Base-by-base conservation (phyloP, 352 stramenopile species). In the Globisporangium cylindrosporum region DNA sequence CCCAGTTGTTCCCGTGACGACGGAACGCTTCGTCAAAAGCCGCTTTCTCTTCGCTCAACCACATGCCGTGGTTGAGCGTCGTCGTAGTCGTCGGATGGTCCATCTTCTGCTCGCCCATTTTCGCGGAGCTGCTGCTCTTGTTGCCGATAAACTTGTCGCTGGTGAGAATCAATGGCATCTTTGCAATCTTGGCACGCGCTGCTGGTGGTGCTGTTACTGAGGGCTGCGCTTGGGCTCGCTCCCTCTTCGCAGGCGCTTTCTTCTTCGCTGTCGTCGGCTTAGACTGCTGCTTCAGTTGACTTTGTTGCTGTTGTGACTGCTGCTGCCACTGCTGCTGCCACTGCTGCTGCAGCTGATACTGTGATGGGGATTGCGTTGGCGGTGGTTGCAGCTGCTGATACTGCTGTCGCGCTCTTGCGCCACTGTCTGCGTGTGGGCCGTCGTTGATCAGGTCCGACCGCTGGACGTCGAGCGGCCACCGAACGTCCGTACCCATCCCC, bases 21-120 rank as follows among this genome's bases (percentile, higher is more conserved):
- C 38, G 9, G 29, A 38, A 20, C 29, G 27, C 46, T 6, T 46
- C 9, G 7, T 41, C 20, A n/a, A 59, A 66, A 51, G 29, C n/a
- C 22, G 48, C 61, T 34, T 66, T 66, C 48, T 66, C 61, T 1
- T 14, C 61, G 0, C 29, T 51, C 0, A n/a, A 38, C 61, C 61
- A 66, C 55, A 41, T 43, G 2, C 29, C 27, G 7, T n/a, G 25
- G 15, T 48, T 61, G 7, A 8, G 43, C 3, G 5, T 24, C 27
- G n/a, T 24, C n/a, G 5, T 24, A 18, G n/a, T 24, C n/a, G 15
- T 38, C 9, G 5, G 2, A 14, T 22, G 15, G 18, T 27, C 29
- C 29, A 32, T 34, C 7, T 24, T 43, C 55, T 38, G 32, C 1
- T 27, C 36, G 18, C 25, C 24, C 18, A n/a, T 9, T 7, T 12